Conservation (phyloP, 1,284 basidiomycete species). For the Leccinum subatratum region DNA sequence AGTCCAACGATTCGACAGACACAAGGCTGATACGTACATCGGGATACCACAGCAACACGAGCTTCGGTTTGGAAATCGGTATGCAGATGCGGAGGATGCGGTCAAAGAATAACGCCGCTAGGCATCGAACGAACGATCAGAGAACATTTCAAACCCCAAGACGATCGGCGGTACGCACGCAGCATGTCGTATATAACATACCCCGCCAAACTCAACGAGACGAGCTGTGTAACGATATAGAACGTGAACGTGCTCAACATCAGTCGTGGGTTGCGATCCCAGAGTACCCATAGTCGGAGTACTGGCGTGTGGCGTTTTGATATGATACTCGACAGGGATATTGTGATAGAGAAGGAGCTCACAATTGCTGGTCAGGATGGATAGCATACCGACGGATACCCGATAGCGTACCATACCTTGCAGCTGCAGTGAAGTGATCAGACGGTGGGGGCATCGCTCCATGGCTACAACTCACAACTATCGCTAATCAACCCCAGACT, state of each 20-base stretch:
- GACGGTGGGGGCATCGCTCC: background rate
- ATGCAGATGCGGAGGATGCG: slow-evolving; percentile 18
- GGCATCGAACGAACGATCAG: background rate
- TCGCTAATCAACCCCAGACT: background rate
- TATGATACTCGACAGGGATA: background rate
- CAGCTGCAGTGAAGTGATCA: slow-evolving; percentile 27
- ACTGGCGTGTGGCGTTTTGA: slow-evolving; percentile 15
- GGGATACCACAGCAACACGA: slow-evolving; percentile 32
- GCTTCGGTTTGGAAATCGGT: slow-evolving; percentile 12
- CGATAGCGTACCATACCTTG: slow-evolving; percentile 33
- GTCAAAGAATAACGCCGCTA: slow-evolving; percentile 17
- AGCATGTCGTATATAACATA: slow-evolving; percentile 30
- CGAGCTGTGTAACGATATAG: slow-evolving; percentile 33
- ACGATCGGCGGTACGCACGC: slow-evolving; percentile 25
- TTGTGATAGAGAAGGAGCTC: slow-evolving; percentile 9
- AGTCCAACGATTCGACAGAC: background rate
- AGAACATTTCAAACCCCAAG: background rate
- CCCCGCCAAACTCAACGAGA: slow-evolving; percentile 27
- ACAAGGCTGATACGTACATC: slow-evolving; percentile 23
- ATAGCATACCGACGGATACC: slow-evolving; percentile 34
- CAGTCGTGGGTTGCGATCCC: slow-evolving; percentile 35
- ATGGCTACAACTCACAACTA: slow-evolving; percentile 18
- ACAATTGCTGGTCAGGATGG: slow-evolving; percentile 40
- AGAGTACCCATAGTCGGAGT: slow-evolving; percentile 42
- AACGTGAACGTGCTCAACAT: slow-evolving; percentile 34